Evolutionary conservation across 2,329 filamentous ascomycete species (phyloP).

Genomic region (Clonostachys rhizophaga): DNA sequence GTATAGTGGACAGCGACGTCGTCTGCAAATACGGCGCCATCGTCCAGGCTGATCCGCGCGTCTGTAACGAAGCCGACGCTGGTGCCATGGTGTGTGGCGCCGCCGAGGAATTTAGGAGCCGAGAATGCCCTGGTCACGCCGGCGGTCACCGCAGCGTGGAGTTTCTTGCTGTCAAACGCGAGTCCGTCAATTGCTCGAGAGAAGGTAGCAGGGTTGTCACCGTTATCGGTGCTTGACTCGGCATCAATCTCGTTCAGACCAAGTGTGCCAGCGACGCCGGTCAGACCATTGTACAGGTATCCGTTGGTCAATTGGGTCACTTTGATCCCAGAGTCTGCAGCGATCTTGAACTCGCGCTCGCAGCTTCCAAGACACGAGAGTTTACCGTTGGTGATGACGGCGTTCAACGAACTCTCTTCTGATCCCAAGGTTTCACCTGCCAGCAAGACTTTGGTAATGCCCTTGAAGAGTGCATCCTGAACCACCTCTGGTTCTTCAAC

Average conservation of each 20-base stretch:
- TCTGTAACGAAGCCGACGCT: slow-evolving; percentile 54
- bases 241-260: slow-evolving; percentile 60
- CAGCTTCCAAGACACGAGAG: slow-evolving; percentile 55
- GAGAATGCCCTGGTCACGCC: slow-evolving; percentile 56
- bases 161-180: slow-evolving; percentile 49
- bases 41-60: slow-evolving; percentile 36
- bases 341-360: slow-evolving; percentile 30
- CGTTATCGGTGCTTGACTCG: slow-evolving; percentile 50
- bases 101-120: slow-evolving; percentile 40
- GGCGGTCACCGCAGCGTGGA: slow-evolving; percentile 44
- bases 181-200: slow-evolving; percentile 55
- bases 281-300: slow-evolving; percentile 55
- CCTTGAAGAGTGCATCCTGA: slow-evolving; percentile 47
- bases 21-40: slow-evolving; percentile 45
- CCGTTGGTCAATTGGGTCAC: slow-evolving; percentile 50
- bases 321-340: slow-evolving; percentile 22
- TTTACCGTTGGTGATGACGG: slow-evolving; percentile 46
- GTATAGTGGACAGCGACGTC: slow-evolving; percentile 57
- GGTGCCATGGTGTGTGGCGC: slow-evolving; percentile 45
- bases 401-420: slow-evolving; percentile 32
- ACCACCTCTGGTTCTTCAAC: slow-evolving; percentile 31
- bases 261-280: slow-evolving; percentile 53
- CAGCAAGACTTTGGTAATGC: slow-evolving; percentile 47
- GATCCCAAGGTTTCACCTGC: slow-evolving; percentile 28
- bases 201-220: slow-evolving; percentile 38